These are phyloP conservation scores for Ogataea nakhonphanomensis DNA, from an alignment of 805 yeast species.

Conservation along the genomic window DNA sequence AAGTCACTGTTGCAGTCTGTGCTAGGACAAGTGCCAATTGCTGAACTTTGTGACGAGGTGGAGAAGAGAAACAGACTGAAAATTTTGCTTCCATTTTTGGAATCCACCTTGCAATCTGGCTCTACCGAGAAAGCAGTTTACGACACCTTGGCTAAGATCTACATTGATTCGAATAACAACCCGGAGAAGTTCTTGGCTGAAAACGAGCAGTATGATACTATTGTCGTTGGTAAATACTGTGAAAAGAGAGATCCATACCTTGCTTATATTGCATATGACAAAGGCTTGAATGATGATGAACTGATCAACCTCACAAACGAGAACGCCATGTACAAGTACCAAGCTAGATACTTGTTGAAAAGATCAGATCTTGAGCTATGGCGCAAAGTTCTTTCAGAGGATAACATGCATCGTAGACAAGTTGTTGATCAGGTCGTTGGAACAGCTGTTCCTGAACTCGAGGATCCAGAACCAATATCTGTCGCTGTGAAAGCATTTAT, in stretches of 20 bases:
- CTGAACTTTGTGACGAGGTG: constrained; percentile 85
- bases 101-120: constrained; percentile 80
- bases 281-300: constrained; percentile 89
- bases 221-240: constrained; percentile 95
- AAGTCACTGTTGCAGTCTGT: constrained; percentile 79
- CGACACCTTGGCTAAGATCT: constrained; percentile 95
- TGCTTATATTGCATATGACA: constrained; percentile 96
- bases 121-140: constrained; percentile 85
- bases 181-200: constrained; percentile 96
- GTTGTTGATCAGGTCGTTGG: constrained; percentile 92
- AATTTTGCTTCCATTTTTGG: constrained; percentile 87
- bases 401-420: constrained; percentile 84
- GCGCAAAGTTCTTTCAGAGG: constrained; percentile 71
- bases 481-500: constrained; percentile 92
- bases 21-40: constrained; percentile 90
- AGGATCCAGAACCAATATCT: constrained; percentile 90
- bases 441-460: constrained; percentile 92
- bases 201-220: constrained; percentile 85
- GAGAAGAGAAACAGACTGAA: constrained; percentile 95
- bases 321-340: constrained; percentile 97
- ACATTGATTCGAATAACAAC: constrained; percentile 95
- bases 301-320: constrained; percentile 90
- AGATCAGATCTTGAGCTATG: constrained; percentile 86
- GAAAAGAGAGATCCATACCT: constrained; percentile 98
- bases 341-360: constrained; percentile 89